Conservation (phyloP, 2,329 filamentous ascomycete species). For the Penicillium sp. region DNA sequence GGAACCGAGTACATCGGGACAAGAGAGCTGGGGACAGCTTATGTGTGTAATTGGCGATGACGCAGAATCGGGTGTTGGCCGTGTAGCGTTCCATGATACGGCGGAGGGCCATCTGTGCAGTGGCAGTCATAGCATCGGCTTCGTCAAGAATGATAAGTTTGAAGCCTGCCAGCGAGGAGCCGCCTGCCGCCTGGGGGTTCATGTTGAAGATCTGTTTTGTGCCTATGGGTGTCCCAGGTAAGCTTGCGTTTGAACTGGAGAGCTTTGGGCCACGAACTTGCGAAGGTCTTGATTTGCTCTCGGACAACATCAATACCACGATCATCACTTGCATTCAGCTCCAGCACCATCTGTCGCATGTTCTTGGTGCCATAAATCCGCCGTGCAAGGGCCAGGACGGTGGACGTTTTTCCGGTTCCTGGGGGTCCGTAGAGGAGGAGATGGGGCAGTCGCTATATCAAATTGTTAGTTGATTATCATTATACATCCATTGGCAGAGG, state of each 20-base stretch:
- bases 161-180: conserved; percentile 64
- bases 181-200: conserved; percentile 46
- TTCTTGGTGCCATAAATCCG: conserved; percentile 89
- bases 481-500: not conserved
- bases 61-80: conserved; percentile 93
- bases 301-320: conserved; percentile 95
- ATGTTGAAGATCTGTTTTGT: conserved; percentile 96
- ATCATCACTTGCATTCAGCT: conserved; percentile 96
- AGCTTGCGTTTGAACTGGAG: not conserved
- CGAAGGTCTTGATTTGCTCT: conserved; percentile 99
- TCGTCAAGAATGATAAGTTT: conserved; percentile 98
- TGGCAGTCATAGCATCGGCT: conserved; percentile 99
- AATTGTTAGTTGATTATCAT: conserved; percentile 1
- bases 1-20: conserved; percentile 88
- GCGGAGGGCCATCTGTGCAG: conserved; percentile 93
- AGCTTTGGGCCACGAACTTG: conserved; percentile 50
- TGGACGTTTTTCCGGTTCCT: conserved; percentile 96
- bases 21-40: conserved; percentile 91
- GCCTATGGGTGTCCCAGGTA: conserved; percentile 26
- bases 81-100: conserved; percentile 99
- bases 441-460: conserved; percentile 70
- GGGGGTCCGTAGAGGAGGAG: conserved; percentile 95
- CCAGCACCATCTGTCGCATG: conserved; percentile 96
- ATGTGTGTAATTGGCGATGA: conserved; percentile 98
- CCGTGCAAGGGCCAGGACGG: conserved; percentile 85